Evolutionary conservation across 2,329 filamentous ascomycete species (phyloP).

Genomic region (Fusarium foetens): DNA sequence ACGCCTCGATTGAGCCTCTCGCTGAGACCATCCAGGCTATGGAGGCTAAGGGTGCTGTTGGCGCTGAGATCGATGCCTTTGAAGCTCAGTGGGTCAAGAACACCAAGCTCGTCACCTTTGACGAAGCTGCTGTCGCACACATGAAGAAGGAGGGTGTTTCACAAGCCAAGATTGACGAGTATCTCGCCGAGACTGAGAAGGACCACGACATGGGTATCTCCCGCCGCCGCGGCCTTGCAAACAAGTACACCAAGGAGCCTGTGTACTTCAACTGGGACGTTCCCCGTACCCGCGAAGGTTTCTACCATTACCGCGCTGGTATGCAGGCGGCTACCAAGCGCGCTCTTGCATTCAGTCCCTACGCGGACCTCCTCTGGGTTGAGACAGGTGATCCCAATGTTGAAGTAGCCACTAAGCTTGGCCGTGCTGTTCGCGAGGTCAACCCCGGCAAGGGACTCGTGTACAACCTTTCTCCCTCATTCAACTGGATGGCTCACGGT

Average conservation of each 20-base stretch:
- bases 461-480: slow-evolving; percentile 95
- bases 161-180: slow-evolving; percentile 72
- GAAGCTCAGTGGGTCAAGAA: slow-evolving; percentile 90
- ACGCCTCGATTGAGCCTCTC: slow-evolving; percentile 78
- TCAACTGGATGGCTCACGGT: slow-evolving; percentile 98
- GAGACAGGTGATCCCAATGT: slow-evolving; percentile 93
- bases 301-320: slow-evolving; percentile 89
- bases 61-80: slow-evolving; percentile 83
- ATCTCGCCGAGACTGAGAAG: slow-evolving; percentile 68
- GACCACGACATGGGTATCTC: slow-evolving; percentile 82
- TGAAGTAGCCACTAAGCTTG: slow-evolving; percentile 78
- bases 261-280: slow-evolving; percentile 91
- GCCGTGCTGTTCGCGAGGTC: slow-evolving; percentile 75
- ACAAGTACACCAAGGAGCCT: slow-evolving; percentile 71
- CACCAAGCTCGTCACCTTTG: slow-evolving; percentile 87
- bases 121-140: slow-evolving; percentile 86
- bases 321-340: slow-evolving; percentile 91
- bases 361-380: slow-evolving; percentile 95
- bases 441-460: slow-evolving; percentile 88
- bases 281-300: slow-evolving; percentile 91
- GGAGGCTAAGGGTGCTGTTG: slow-evolving; percentile 81
- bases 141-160: slow-evolving; percentile 73
- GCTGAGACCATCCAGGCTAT: slow-evolving; percentile 90
- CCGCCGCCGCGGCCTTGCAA: slow-evolving; percentile 78
- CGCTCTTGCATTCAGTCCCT: slow-evolving; percentile 89